A percentile compares a stretch with the other conserved stretches of the same genome.
These are phyloP conservation scores for Dictyostelium firmibasis DNA, from an alignment of 78 protist species.

Conservation along the genomic window DNA sequence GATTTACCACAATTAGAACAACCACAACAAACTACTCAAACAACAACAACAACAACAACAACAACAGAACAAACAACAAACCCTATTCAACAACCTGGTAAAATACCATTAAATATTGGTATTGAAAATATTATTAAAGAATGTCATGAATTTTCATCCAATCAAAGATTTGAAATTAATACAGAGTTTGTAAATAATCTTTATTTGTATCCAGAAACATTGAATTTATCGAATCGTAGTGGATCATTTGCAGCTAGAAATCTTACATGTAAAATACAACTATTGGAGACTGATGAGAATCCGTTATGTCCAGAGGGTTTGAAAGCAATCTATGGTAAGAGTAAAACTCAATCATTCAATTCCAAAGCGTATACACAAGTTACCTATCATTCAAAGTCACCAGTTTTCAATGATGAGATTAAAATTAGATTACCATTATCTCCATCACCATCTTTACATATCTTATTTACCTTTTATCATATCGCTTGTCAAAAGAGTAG, in stretches of 20 bases:
- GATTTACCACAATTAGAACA: background rate
- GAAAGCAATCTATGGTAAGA: slow-evolving; percentile 57
- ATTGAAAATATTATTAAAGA: slow-evolving; percentile 1
- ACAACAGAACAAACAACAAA: background rate
- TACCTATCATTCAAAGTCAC: slow-evolving; percentile 74
- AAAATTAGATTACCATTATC: slow-evolving; percentile 64
- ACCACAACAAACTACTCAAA: background rate
- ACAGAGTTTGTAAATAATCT: slow-evolving; percentile 55
- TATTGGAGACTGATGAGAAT: slow-evolving; percentile 74
- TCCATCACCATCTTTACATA: slow-evolving; percentile 12
- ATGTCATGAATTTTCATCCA: background rate
- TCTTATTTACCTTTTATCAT: slow-evolving; percentile 79
- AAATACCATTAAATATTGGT: background rate
- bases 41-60: background rate
- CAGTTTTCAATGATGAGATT: slow-evolving; percentile 72
- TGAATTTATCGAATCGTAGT: slow-evolving; percentile 35
- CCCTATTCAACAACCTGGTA: background rate
- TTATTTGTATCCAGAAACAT: slow-evolving; percentile 54
- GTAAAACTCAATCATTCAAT: slow-evolving; percentile 14
- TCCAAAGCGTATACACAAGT: slow-evolving; percentile 19
- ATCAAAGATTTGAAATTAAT: slow-evolving; percentile 18
- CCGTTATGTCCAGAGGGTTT: slow-evolving; percentile 52
- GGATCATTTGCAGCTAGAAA: slow-evolving; percentile 74
- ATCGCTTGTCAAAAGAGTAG: slow-evolving; percentile 67
- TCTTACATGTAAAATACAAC: slow-evolving; percentile 53